A percentile compares a stretch with the other conserved stretches of the same genome.
These are phyloP conservation scores for Terfezia boudieri DNA, from an alignment of 495 filamentous ascomycete genomes.

Conservation along the genomic window DNA sequence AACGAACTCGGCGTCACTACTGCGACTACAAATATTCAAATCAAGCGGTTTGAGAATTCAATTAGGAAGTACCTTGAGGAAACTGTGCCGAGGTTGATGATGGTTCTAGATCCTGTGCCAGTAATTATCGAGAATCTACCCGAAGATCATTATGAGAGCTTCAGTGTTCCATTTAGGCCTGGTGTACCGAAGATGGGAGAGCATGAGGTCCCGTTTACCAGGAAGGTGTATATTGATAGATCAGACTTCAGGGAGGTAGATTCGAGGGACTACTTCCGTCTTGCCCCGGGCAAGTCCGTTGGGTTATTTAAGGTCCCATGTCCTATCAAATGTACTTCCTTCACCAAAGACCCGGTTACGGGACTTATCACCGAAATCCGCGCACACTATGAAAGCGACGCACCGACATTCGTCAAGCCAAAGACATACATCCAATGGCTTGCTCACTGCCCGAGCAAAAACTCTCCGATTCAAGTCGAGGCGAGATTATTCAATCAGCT, in stretches of 20 bases:
- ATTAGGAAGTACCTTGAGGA: conserved; percentile 64
- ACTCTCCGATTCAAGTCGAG: conserved; percentile 49
- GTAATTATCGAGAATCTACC: conserved; percentile 54
- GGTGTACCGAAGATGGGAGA: conserved; percentile 45
- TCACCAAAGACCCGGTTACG: conserved; percentile 43
- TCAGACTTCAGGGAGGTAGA: conserved; percentile 77
- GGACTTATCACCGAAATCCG: conserved; percentile 49
- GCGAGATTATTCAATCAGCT: conserved; percentile 60
- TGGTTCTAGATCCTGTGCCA: conserved; percentile 49
- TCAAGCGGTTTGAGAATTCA: conserved; percentile 50
- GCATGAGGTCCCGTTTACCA: conserved; percentile 51
- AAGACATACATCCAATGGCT: conserved; percentile 93
- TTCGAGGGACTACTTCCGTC: conserved; percentile 72
- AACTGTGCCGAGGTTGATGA: conserved; percentile 64
- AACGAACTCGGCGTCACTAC: conserved; percentile 78
- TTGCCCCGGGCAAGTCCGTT: conserved; percentile 74
- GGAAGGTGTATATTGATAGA: conserved; percentile 76
- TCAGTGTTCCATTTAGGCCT: conserved; percentile 49
- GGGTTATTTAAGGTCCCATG: conserved; percentile 66
- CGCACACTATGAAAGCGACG: conserved; percentile 42
- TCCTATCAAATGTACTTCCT: conserved; percentile 59
- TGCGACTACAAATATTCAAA: conserved; percentile 45
- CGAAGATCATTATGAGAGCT: conserved; percentile 36
- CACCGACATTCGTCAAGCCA: conserved; percentile 40
- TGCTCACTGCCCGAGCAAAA: conserved; percentile 31